A percentile compares a stretch with the other conserved stretches of the same genome.
phyloP scores from a whole-genome alignment of 306 rosid genomes.

The Lupinus albus region DNA sequence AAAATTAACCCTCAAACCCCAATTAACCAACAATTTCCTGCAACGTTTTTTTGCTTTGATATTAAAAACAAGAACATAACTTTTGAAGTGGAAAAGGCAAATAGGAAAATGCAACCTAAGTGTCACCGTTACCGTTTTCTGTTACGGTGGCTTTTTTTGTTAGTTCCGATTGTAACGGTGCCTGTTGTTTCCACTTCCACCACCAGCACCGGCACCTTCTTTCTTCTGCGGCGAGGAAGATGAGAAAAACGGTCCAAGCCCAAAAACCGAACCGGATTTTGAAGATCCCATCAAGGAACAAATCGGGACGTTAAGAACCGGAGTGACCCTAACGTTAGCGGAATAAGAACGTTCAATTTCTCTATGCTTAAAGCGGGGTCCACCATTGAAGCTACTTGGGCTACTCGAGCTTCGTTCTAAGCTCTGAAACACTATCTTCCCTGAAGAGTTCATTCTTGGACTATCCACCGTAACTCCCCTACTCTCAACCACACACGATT shows the following conservation, averaged over 20 bases:
- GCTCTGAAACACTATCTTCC: slow-evolving; percentile 91
- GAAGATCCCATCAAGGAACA: slow-evolving; percentile 81
- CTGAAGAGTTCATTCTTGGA: slow-evolving; percentile 92
- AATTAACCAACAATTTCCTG: too few relatives aligned
- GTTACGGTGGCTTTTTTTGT: not conserved
- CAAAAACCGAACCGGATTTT: slow-evolving; percentile 78
- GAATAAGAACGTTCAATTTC: slow-evolving; percentile 97
- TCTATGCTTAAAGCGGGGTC: slow-evolving; percentile 76
- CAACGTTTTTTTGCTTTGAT: slow-evolving; percentile 36
- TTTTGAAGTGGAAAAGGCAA: not conserved
- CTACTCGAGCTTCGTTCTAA: slow-evolving; percentile 94
- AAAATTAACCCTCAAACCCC: slow-evolving; percentile 14
- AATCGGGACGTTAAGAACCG: slow-evolving; percentile 93
- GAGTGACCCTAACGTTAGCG: slow-evolving; percentile 84
- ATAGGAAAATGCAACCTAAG: slow-evolving; percentile 26
- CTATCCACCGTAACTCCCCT: slow-evolving; percentile 54
- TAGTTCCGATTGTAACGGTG: too few relatives aligned
- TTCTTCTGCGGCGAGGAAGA: slow-evolving; percentile 65
- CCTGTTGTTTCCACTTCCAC: slow-evolving; percentile 37
- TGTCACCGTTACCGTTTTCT: slow-evolving; percentile 40
- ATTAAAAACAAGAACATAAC: slow-evolving; percentile 29
- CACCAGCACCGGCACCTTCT: slow-evolving; percentile 38
- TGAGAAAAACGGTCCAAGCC: slow-evolving; percentile 81
- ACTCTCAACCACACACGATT: slow-evolving; percentile 32
- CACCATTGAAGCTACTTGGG: slow-evolving; percentile 92